Evolutionary conservation across 1,139 yeast species (phyloP).

Genomic region (Zygoascus sp.): DNA sequence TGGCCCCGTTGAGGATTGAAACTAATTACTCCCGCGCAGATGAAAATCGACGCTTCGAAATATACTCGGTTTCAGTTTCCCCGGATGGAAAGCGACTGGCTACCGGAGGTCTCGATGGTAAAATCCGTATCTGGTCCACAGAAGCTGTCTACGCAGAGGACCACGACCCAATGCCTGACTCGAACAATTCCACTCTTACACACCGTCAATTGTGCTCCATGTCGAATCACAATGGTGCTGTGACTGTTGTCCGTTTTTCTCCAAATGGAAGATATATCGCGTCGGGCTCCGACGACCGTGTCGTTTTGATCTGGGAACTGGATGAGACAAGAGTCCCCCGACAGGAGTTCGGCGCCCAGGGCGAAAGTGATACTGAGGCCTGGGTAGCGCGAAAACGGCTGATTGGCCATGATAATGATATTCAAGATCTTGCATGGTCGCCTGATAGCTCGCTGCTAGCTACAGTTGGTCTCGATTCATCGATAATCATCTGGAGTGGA

Average conservation of each 20-base stretch:
- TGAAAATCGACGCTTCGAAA: conserved; percentile 75
- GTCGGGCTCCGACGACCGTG: conserved; percentile 91
- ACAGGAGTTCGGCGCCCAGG: conserved; percentile 47
- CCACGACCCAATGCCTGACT: conserved; percentile 15
- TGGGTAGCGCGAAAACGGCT: conserved; percentile 91
- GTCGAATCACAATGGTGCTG: conserved; percentile 63
- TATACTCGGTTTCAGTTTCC: conserved; percentile 76
- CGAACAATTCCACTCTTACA: background rate
- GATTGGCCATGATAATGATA: conserved; percentile 95
- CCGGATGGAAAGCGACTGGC: conserved; percentile 83
- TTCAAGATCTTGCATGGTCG: conserved; percentile 97
- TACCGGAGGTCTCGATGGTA: conserved; percentile 94
- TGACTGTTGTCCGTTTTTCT: conserved; percentile 84
- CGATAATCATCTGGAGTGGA: conserved; percentile 92
- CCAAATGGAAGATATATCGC: conserved; percentile 91
- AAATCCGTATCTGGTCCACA: conserved; percentile 85
- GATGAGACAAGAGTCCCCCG: conserved; percentile 56
- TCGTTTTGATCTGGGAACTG: conserved; percentile 86
- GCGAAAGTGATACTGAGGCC: conserved; percentile 67
- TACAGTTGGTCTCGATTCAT: conserved; percentile 89
- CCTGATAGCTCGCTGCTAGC: conserved; percentile 88
- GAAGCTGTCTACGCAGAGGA: conserved; percentile 46
- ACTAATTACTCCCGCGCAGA: conserved; percentile 41
- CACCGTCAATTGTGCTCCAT: conserved; percentile 35
- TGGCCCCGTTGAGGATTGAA: background rate